Evolutionary conservation across 1,139 yeast genomes (phyloP).

Genomic region (Saccharomyces hybrid): DNA sequence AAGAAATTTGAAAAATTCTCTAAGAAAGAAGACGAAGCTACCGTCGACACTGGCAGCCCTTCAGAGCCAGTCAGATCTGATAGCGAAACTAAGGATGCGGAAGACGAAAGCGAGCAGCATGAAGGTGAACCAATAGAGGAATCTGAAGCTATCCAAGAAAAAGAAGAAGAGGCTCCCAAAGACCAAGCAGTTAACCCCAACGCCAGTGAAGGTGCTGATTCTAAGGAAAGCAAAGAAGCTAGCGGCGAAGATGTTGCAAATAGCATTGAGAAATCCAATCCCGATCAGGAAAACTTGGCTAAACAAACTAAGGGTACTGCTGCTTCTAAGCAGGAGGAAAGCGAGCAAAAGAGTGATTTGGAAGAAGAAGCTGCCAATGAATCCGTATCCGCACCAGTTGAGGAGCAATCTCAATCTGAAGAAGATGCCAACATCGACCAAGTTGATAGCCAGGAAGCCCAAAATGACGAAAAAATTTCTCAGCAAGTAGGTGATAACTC

Average conservation of each 20-base stretch:
- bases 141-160: not conserved
- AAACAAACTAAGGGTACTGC: constrained; percentile 3
- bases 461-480: not conserved
- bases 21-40: constrained; percentile 5
- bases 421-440: constrained; percentile 2
- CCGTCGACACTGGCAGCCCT: not conserved
- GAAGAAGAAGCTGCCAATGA: constrained; percentile 7
- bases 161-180: not conserved
- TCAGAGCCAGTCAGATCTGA: not conserved
- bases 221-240: not conserved
- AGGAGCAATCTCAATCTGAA: constrained; percentile 3
- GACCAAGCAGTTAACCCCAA: not conserved
- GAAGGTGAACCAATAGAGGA: not conserved
- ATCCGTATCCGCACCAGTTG: constrained; percentile 1
- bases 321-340: constrained; percentile 1
- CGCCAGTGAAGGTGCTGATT: not conserved
- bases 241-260: not conserved
- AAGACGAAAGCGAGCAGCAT: not conserved
- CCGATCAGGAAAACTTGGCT: not conserved
- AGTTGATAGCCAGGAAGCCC: constrained; percentile 1
- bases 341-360: constrained; percentile 2
- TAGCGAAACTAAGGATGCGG: not conserved
- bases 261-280: not conserved
- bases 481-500: not conserved
- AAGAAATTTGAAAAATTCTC: constrained; percentile 30